Evolutionary conservation across 331 rosid species (phyloP).

Genomic region (Quercus tomentella): DNA sequence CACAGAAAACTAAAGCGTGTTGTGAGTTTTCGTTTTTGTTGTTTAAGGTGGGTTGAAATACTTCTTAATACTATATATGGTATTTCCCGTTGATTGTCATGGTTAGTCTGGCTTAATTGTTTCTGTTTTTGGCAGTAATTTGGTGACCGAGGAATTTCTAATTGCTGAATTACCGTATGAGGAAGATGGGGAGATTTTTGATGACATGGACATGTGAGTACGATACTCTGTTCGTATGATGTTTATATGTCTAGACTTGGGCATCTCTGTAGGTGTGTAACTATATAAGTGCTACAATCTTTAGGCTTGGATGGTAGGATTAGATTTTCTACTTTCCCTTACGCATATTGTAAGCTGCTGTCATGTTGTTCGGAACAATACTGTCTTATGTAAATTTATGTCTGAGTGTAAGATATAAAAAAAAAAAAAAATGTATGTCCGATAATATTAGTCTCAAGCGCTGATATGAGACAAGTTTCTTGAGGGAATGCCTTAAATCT

Average conservation of each 20-base stretch:
- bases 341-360: neutral
- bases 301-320: slow-evolving; percentile 10
- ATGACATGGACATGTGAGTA: slow-evolving; percentile 82
- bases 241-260: slow-evolving; percentile 19
- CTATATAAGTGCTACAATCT: slow-evolving; percentile 5
- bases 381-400: slow-evolving; percentile 10
- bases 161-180: slow-evolving; percentile 38
- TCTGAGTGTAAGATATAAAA: neutral
- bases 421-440: too few species aligned
- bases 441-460: neutral
- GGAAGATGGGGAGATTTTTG: slow-evolving; percentile 78
- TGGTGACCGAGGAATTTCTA: slow-evolving; percentile 62
- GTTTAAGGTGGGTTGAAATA: slow-evolving; percentile 68
- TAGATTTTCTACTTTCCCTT: neutral
- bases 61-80: neutral
- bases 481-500: neutral
- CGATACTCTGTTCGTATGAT: slow-evolving; percentile 4
- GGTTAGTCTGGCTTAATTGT: slow-evolving; percentile 1
- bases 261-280: slow-evolving; percentile 30
- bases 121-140: slow-evolving; percentile 55
- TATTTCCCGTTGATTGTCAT: neutral
- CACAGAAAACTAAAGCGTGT: slow-evolving; percentile 84
- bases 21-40: slow-evolving; percentile 72
- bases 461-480: neutral
- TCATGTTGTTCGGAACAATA: slow-evolving; percentile 18